These are phyloP conservation scores for Aspergillus sp. DNA, from an alignment of 2,329 filamentous ascomycete species.

Conservation along the genomic window DNA sequence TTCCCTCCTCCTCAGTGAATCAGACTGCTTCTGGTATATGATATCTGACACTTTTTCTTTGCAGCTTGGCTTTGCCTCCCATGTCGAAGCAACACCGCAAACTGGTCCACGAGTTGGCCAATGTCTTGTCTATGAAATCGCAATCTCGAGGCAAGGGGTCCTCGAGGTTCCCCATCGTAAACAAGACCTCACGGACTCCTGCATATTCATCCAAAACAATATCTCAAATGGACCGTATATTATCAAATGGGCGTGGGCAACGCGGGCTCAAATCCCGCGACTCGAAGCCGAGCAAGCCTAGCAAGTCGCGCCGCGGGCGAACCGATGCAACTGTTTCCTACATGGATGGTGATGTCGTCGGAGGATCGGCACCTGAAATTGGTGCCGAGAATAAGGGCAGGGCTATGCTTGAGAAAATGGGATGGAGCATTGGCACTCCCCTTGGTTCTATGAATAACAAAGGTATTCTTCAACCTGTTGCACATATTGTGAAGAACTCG, in stretches of 20 bases:
- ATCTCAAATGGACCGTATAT: slow-evolving; percentile 44
- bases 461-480: slow-evolving; percentile 82
- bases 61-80: slow-evolving; percentile 73
- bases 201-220: slow-evolving; percentile 61
- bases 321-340: slow-evolving; percentile 59
- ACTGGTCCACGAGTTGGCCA: slow-evolving; percentile 76
- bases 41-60: slow-evolving; percentile 13
- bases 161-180: slow-evolving; percentile 73
- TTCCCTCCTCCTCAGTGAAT: neutral
- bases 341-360: slow-evolving; percentile 84
- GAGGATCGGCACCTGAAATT: slow-evolving; percentile 80
- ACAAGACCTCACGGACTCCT: slow-evolving; percentile 69
- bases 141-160: slow-evolving; percentile 76
- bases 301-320: slow-evolving; percentile 38
- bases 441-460: slow-evolving; percentile 81
- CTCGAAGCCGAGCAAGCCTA: slow-evolving; percentile 21
- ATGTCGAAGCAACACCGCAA: slow-evolving; percentile 80
- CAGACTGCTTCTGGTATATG: neutral
- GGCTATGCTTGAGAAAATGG: slow-evolving; percentile 94
- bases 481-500: slow-evolving; percentile 81
- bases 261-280: slow-evolving; percentile 30
- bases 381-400: slow-evolving; percentile 80
- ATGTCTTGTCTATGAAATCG: slow-evolving; percentile 75
- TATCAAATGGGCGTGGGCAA: slow-evolving; percentile 38
- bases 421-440: slow-evolving; percentile 84